These are phyloP conservation scores for Paraphoma chrysanthemicola DNA, from an alignment of 2,329 filamentous ascomycete species.

Conservation along the genomic window DNA sequence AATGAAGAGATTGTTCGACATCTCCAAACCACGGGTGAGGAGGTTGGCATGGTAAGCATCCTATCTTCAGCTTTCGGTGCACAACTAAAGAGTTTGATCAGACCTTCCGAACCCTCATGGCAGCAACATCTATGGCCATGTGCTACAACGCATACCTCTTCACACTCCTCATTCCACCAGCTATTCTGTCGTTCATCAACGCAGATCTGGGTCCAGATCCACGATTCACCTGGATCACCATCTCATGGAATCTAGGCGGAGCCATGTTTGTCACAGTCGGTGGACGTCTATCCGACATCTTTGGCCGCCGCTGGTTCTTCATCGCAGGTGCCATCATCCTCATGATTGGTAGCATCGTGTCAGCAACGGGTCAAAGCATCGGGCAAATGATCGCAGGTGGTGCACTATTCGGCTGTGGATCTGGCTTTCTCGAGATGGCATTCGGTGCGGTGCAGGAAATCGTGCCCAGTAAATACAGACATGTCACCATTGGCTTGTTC, in stretches of 20 bases:
- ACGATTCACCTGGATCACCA: slow-evolving; percentile 42
- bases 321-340: slow-evolving; percentile 42
- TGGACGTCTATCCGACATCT: slow-evolving; percentile 50
- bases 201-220: slow-evolving; percentile 42
- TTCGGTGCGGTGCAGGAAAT: slow-evolving; percentile 50
- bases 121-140: slow-evolving; percentile 34
- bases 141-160: slow-evolving; percentile 45
- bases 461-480: slow-evolving; percentile 48
- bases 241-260: slow-evolving; percentile 42
- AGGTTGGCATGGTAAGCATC: slow-evolving; percentile 37
- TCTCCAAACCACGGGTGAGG: slow-evolving; percentile 37
- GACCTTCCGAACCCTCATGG: slow-evolving; percentile 28
- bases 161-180: slow-evolving; percentile 41
- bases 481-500: slow-evolving; percentile 47
- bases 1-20: slow-evolving; percentile 40
- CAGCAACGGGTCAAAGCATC: slow-evolving; percentile 49
- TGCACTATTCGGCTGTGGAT: slow-evolving; percentile 50
- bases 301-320: slow-evolving; percentile 45
- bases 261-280: slow-evolving; percentile 42
- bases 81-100: background rate
- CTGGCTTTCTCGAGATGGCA: slow-evolving; percentile 51
- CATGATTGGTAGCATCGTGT: slow-evolving; percentile 48
- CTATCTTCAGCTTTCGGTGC: background rate
- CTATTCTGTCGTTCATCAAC: slow-evolving; percentile 41
- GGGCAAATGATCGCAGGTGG: slow-evolving; percentile 52